A percentile compares a stretch with the other conserved stretches of the same genome.
Conservation (phyloP, 2,329 filamentous ascomycete species). For the Xylariaceae sp. region DNA sequence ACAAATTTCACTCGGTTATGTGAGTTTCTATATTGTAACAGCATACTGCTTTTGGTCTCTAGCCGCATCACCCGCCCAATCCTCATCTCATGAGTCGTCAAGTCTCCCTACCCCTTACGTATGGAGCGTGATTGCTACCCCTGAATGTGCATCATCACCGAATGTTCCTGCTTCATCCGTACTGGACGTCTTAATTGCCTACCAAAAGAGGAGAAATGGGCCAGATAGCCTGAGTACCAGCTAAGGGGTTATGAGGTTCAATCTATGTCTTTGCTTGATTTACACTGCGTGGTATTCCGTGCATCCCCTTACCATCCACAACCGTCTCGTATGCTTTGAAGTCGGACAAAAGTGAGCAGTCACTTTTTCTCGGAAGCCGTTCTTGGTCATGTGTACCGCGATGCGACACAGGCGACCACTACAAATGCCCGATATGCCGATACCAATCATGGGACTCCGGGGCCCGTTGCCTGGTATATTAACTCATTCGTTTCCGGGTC, state of each 20-base stretch:
- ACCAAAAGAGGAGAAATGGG: too few relatives aligned
- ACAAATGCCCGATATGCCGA: neutral
- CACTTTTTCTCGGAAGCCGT: neutral
- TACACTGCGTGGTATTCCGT: neutral
- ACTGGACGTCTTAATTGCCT: too few relatives aligned
- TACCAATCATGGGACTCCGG: neutral
- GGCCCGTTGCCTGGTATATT: neutral
- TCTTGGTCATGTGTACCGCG: conserved; percentile 6
- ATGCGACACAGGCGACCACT: neutral
- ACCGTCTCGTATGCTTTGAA: neutral
- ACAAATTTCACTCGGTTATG: too few relatives aligned
- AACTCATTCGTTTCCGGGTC: neutral
- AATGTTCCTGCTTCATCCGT: too few relatives aligned
- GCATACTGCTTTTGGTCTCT: too few relatives aligned
- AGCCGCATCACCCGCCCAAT: too few relatives aligned
- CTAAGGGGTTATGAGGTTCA: neutral
- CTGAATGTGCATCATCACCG: too few relatives aligned
- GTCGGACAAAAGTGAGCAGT: conserved; percentile 1
- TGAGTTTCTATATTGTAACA: too few relatives aligned
- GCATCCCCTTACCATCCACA: neutral
- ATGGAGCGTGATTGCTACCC: too few relatives aligned
- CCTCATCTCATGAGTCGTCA: too few relatives aligned
- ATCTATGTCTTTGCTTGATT: neutral
- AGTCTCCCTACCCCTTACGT: too few relatives aligned
- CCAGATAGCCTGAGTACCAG: too few relatives aligned